Conservation (phyloP, 257 asterid genomes). For the Datura wrightii region DNA sequence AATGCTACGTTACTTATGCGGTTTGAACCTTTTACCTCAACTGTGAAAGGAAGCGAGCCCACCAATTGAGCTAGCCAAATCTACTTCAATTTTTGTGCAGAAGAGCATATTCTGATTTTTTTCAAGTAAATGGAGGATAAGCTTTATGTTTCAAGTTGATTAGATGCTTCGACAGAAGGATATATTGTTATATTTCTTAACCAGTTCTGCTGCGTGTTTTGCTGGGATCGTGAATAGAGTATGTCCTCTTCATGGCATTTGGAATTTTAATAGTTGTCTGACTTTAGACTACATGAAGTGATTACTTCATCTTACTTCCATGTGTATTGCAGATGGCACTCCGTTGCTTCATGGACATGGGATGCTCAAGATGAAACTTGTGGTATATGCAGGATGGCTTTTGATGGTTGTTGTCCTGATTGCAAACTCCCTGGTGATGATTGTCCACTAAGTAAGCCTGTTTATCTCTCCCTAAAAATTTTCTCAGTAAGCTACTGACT, state of each 20-base stretch:
- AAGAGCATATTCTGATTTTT: not conserved
- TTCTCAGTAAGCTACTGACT: not conserved
- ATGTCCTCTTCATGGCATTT: slow-evolving; percentile 40
- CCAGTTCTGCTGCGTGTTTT: slow-evolving; percentile 39
- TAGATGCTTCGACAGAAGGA: not conserved
- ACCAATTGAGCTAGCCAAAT: not conserved
- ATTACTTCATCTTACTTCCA: not conserved
- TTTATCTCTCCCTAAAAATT: not conserved
- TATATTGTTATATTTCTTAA: slow-evolving; percentile 46
- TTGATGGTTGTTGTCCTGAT: slow-evolving; percentile 92
- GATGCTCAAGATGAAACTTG: slow-evolving; percentile 92
- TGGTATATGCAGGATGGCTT: slow-evolving; percentile 89
- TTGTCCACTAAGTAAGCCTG: slow-evolving; percentile 73
- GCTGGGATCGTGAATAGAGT: slow-evolving; percentile 61
- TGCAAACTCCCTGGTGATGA: slow-evolving; percentile 94
- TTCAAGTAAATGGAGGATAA: not conserved
- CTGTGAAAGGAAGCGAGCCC: not conserved
- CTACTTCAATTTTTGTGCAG: not conserved
- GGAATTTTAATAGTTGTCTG: not conserved
- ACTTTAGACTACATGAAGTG: not conserved
- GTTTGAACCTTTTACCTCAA: not conserved
- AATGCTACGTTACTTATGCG: not conserved
- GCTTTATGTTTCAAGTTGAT: slow-evolving; percentile 6
- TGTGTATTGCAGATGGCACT: slow-evolving; percentile 62
- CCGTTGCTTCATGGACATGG: slow-evolving; percentile 95